phyloP scores from a whole-genome alignment of 2,329 filamentous ascomycete species.

The Fusarium metavorans region DNA sequence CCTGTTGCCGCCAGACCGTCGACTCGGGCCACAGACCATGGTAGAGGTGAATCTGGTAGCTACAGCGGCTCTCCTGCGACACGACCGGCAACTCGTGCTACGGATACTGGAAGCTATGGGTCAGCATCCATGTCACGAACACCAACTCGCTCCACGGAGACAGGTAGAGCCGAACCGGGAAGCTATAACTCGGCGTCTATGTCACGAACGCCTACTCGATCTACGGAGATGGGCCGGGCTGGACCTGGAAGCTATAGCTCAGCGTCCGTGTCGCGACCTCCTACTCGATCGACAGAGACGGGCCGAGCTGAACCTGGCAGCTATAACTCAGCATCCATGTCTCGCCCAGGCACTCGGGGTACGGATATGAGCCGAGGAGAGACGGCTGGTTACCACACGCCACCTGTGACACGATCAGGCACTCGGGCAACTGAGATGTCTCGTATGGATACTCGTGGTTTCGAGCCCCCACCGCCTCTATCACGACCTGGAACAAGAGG shows the following conservation, averaged over 20 bases:
- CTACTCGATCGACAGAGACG: constrained; percentile 40
- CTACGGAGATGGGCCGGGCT: constrained; percentile 35
- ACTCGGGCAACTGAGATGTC: constrained; percentile 40
- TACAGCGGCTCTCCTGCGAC: constrained; percentile 55
- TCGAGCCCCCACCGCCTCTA: constrained; percentile 51
- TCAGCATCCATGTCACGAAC: constrained; percentile 40
- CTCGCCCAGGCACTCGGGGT: constrained; percentile 29
- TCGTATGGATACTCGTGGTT: constrained; percentile 35
- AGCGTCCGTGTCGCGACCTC: constrained; percentile 39
- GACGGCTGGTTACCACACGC: constrained; percentile 14
- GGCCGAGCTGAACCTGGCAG: constrained; percentile 44
- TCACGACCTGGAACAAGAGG: constrained; percentile 58
- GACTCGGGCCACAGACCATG: constrained; percentile 25
- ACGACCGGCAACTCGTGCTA: constrained; percentile 42
- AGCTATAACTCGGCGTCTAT: constrained; percentile 40
- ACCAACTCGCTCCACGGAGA: constrained; percentile 33
- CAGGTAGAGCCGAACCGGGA: constrained; percentile 45
- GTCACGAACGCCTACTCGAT: constrained; percentile 38
- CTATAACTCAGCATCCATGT: constrained; percentile 33
- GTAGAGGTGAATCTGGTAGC: constrained; percentile 36
- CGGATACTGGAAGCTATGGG: constrained; percentile 47
- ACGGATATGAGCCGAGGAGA: constrained; percentile 27
- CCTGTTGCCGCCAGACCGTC: constrained; percentile 49
- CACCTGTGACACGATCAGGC: constrained; percentile 39
- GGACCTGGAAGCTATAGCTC: constrained; percentile 47